Evolutionary conservation across 805 yeast species (phyloP).

Genomic region (Kurtzmaniella fragi): DNA sequence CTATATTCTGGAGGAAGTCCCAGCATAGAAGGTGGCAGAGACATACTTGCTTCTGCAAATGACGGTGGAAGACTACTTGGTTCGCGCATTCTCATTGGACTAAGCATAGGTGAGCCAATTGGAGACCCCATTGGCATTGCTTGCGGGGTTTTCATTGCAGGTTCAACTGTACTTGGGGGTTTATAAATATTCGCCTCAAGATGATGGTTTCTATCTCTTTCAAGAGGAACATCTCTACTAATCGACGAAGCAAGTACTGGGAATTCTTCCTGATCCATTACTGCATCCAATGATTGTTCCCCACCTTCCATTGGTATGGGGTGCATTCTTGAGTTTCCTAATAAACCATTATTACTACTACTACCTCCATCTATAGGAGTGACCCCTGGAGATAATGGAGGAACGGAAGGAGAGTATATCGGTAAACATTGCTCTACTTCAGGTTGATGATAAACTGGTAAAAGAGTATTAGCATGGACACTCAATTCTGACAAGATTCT

Average conservation of each 20-base stretch:
- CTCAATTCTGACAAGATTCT: constrained; percentile 74
- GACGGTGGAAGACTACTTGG: constrained; percentile 65
- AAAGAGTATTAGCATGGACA: constrained; percentile 71
- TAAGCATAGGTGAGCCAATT: constrained; percentile 26
- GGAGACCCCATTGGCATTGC: constrained; percentile 55
- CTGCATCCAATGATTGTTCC: constrained; percentile 16
- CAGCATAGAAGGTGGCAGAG: constrained; percentile 6
- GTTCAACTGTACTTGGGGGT: constrained; percentile 38
- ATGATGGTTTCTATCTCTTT: constrained; percentile 35
- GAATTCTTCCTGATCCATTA: constrained; percentile 15
- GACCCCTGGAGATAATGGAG: constrained; percentile 54
- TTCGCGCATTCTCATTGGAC: constrained; percentile 53
- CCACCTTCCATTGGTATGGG: constrained; percentile 2
- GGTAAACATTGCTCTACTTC: constrained; percentile 11
- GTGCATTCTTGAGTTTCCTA: constrained; percentile 5
- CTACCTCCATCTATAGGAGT: constrained; percentile 34
- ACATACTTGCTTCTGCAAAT: constrained; percentile 33
- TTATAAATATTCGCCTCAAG: constrained; percentile 46
- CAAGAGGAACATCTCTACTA: constrained; percentile 29
- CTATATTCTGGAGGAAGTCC: constrained; percentile 29
- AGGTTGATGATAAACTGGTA: constrained; percentile 61
- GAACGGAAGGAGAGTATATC: constrained; percentile 37
- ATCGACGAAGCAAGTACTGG: constrained; percentile 20
- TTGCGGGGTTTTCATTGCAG: constrained; percentile 55
- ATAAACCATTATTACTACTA: neutral